Evolutionary conservation across 208 protist genomes (phyloP).

Genomic region (Trypanosoma scelopori): DNA sequence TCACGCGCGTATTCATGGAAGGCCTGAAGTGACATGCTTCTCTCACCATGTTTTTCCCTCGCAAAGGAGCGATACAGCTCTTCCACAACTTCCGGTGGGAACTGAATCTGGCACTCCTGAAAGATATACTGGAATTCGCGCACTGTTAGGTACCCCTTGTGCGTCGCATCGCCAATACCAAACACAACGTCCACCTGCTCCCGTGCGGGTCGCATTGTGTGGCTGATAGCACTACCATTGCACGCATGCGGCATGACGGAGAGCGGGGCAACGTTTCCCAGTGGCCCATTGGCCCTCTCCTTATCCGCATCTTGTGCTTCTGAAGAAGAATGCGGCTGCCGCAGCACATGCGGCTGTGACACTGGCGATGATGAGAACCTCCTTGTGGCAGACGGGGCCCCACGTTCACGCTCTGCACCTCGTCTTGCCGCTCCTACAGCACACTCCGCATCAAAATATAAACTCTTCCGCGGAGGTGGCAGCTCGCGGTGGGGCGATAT

Average conservation of each 20-base stretch:
- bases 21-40: conserved; percentile 41
- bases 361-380: conserved; percentile 4
- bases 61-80: conserved; percentile 64
- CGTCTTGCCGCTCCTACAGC: background rate
- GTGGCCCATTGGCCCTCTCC: background rate
- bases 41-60: conserved; percentile 20
- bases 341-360: background rate
- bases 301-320: background rate
- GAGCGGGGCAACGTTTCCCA: background rate
- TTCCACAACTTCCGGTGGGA: conserved; percentile 52
- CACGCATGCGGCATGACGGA: background rate
- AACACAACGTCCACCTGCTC: conserved; percentile 70
- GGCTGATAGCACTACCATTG: background rate
- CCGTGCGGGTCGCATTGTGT: conserved; percentile 40
- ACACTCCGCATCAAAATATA: conserved; percentile 35
- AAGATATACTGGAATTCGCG: conserved; percentile 63
- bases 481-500: conserved; percentile 74
- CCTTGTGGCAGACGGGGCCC: background rate
- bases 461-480: conserved; percentile 50
- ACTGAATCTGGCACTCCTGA: conserved; percentile 48
- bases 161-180: conserved; percentile 28
- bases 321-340: background rate
- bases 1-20: conserved; percentile 64
- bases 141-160: conserved; percentile 32
- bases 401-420: background rate